Percentiles rank a stretch among this genome's conserved stretches.
Evolutionary conservation across 345 rosid species (phyloP).

Genomic region (Acer campestre): DNA sequence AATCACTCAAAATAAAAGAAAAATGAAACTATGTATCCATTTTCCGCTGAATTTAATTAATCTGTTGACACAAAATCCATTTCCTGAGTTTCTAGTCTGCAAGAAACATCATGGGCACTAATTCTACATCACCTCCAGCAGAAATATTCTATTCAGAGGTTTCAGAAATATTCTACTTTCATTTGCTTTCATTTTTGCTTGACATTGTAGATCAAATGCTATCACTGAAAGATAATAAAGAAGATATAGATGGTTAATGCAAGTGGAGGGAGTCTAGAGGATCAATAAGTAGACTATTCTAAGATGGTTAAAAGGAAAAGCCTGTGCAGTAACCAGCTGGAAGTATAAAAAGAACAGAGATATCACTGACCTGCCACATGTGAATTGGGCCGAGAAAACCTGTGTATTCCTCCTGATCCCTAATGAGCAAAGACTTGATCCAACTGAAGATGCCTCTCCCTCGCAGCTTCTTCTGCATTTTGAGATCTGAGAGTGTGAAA

Average conservation of each 20-base stretch:
- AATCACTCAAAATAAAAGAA: conserved; percentile 10
- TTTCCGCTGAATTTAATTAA: not conserved
- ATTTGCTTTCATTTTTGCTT: not conserved
- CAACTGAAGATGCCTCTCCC: conserved; percentile 48
- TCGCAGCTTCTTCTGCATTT: conserved; percentile 48
- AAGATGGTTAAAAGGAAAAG: not conserved
- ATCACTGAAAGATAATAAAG: not conserved
- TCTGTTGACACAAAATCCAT: not conserved
- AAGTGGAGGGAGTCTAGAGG: not conserved
- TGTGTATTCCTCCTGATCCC: conserved; percentile 46
- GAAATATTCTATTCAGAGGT: not conserved
- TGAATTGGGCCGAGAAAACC: conserved; percentile 77
- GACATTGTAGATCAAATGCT: not conserved
- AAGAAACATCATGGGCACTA: not conserved
- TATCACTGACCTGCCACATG: conserved; percentile 66
- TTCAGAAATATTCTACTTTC: too few relatives aligned
- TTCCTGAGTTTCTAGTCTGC: not conserved
- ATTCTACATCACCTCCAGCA: not conserved
- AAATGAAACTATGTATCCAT: not conserved
- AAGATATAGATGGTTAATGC: not conserved
- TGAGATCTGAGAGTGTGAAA: conserved; percentile 64
- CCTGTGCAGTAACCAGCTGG: not conserved
- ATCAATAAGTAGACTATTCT: not conserved
- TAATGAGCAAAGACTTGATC: conserved; percentile 39
- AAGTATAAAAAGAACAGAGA: not conserved